Percentiles rank a stretch among this genome's conserved stretches.
These are phyloP conservation scores for Cenococcum geophilum DNA, from an alignment of 495 filamentous ascomycete species.

Conservation along the genomic window DNA sequence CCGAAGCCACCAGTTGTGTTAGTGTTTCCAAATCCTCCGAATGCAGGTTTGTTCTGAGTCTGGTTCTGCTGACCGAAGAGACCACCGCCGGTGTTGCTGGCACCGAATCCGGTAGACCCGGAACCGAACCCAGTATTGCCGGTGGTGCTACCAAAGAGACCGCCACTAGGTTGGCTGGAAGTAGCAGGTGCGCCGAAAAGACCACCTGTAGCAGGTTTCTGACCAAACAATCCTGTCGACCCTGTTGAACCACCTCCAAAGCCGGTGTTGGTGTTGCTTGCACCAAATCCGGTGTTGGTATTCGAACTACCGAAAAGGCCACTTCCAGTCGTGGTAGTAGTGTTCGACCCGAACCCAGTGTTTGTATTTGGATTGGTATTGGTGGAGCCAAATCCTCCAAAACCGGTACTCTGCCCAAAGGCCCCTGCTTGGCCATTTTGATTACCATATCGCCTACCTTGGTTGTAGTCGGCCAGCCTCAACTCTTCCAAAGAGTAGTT, in stretches of 20 bases:
- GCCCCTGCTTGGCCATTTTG: slow-evolving; percentile 72
- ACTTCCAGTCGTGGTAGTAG: slow-evolving; percentile 38
- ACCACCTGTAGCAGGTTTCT: slow-evolving; percentile 33
- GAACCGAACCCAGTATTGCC: slow-evolving; percentile 8
- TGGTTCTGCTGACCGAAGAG: slow-evolving; percentile 48
- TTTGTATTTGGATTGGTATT: slow-evolving; percentile 39
- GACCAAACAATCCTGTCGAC: slow-evolving; percentile 43
- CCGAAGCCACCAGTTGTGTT: slow-evolving; percentile 11
- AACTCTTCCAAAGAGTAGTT: slow-evolving; percentile 90
- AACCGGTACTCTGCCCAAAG: slow-evolving; percentile 65
- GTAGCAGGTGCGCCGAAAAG: slow-evolving; percentile 19
- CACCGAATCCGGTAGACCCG: slow-evolving; percentile 21
- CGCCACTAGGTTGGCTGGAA: slow-evolving; percentile 19
- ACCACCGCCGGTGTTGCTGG: slow-evolving; percentile 45
- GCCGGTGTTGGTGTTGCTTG: slow-evolving; percentile 37
- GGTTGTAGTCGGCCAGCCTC: slow-evolving; percentile 79
- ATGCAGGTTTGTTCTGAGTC: slow-evolving; percentile 25
- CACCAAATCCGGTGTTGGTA: slow-evolving; percentile 27
- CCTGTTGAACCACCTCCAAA: slow-evolving; percentile 41
- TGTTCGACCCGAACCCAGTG: slow-evolving; percentile 42
- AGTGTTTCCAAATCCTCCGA: slow-evolving; percentile 11
- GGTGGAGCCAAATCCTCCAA: slow-evolving; percentile 49
- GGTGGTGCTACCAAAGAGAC: slow-evolving; percentile 24
- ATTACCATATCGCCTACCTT: slow-evolving; percentile 77
- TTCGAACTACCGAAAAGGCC: slow-evolving; percentile 49